Conservation (phyloP, 805 yeast genomes). For the Starmerella powellii region DNA sequence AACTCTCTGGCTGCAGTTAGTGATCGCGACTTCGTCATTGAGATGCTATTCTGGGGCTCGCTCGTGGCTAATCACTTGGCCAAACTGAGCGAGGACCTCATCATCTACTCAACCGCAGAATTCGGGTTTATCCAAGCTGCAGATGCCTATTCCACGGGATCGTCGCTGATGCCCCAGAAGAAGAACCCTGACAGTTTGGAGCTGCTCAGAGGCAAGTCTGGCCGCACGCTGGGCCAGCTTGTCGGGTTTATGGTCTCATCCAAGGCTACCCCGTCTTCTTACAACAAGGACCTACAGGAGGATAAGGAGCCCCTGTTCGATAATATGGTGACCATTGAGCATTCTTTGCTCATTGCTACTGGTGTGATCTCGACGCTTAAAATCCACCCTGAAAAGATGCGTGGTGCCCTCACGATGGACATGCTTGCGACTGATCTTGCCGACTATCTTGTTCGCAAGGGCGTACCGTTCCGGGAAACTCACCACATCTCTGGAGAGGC, state of each 20-base stretch:
- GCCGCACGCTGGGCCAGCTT: slow-evolving; percentile 89
- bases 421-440: slow-evolving; percentile 99
- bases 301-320: slow-evolving; percentile 98
- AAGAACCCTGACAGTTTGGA: slow-evolving; percentile 96
- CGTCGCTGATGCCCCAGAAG: slow-evolving; percentile 98
- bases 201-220: slow-evolving; percentile 89
- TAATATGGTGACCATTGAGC: slow-evolving; percentile 77
- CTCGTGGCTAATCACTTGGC: slow-evolving; percentile 93
- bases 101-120: slow-evolving; percentile 93
- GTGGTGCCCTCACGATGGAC: slow-evolving; percentile 86
- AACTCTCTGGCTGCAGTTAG: slow-evolving; percentile 94
- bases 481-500: slow-evolving; percentile 98
- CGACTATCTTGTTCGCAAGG: slow-evolving; percentile 91
- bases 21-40: slow-evolving; percentile 95
- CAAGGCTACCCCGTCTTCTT: slow-evolving; percentile 95
- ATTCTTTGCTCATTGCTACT: slow-evolving; percentile 85
- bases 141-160: slow-evolving; percentile 97
- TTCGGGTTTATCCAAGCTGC: slow-evolving; percentile 88
- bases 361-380: slow-evolving; percentile 85
- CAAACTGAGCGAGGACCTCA: slow-evolving; percentile 85
- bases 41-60: slow-evolving; percentile 89
- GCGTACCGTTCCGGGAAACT: slow-evolving; percentile 98
- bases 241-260: slow-evolving; percentile 94
- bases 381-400: slow-evolving; percentile 67
- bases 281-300: slow-evolving; percentile 97